Conservation (phyloP, 2,329 filamentous ascomycete genomes). For the Neonectria hederae region DNA sequence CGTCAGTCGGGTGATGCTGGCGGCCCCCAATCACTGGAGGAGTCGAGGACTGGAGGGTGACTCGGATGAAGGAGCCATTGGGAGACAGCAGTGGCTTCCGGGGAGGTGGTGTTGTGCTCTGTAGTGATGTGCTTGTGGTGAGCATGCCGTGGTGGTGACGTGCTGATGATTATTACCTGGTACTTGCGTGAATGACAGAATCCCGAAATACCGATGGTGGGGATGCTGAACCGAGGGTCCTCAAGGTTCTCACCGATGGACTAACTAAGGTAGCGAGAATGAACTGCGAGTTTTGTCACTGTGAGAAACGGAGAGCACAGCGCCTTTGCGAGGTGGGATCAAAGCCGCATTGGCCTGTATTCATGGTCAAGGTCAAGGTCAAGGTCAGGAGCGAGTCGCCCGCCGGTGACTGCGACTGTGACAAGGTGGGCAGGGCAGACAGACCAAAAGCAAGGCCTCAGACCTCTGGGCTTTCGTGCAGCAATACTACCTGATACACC, state of each 20-base stretch:
- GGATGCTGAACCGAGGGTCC: conserved; percentile 7
- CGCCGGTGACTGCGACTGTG: conserved; percentile 2
- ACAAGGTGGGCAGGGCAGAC: background rate
- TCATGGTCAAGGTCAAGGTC: conserved; percentile 4
- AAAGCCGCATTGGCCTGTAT: background rate
- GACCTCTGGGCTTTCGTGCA: conserved; percentile 2
- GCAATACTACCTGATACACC: conserved; percentile 20
- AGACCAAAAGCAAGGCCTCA: conserved; percentile 2
- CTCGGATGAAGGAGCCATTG: conserved; percentile 13
- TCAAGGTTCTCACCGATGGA: conserved; percentile 22
- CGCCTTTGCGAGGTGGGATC: background rate
- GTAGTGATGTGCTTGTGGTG: conserved; percentile 5
- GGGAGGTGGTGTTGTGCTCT: conserved; percentile 25
- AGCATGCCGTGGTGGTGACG: background rate
- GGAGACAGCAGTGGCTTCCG: conserved; percentile 5
- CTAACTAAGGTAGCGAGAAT: background rate
- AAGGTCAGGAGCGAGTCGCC: background rate
- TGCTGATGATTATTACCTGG: conserved; percentile 4
- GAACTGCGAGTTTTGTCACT: background rate
- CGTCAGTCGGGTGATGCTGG: conserved; percentile 35
- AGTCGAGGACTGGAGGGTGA: conserved; percentile 14
- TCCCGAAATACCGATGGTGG: conserved; percentile 23
- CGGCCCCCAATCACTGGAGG: conserved; percentile 26
- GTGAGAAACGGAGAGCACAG: background rate
- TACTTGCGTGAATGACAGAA: background rate